phyloP scores from a whole-genome alignment of 805 yeast species.

The Sugiyamaella boreocaroliniensis region DNA sequence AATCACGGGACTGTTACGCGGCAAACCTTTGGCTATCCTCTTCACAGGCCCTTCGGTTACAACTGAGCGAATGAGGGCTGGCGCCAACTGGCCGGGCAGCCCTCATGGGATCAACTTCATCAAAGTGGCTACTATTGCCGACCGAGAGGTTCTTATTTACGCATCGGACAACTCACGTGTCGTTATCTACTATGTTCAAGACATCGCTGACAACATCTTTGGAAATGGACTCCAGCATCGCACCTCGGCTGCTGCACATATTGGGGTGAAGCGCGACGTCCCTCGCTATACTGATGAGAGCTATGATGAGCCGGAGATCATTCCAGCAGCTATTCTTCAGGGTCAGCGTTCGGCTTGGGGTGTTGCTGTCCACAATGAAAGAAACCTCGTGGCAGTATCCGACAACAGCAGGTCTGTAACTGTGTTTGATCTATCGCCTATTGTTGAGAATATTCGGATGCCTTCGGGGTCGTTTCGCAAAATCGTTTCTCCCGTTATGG shows the following conservation, averaged over 20 bases:
- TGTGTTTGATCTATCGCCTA: conserved; percentile 22
- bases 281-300: conserved; percentile 12
- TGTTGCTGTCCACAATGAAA: conserved; percentile 37
- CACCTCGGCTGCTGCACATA: conserved; percentile 16
- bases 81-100: conserved; percentile 45
- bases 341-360: conserved; percentile 52
- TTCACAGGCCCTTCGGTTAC: conserved; percentile 40
- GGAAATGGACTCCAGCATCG: background rate
- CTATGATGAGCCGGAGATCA: background rate
- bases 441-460: background rate
- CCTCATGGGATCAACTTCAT: conserved; percentile 55
- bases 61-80: conserved; percentile 35
- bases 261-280: conserved; percentile 10
- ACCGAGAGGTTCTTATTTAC: conserved; percentile 39
- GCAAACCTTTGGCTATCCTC: conserved; percentile 28
- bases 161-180: conserved; percentile 54
- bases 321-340: conserved; percentile 2
- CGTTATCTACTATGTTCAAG: conserved; percentile 30
- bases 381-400: conserved; percentile 40
- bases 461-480: background rate
- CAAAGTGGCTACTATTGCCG: conserved; percentile 34
- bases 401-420: conserved; percentile 48
- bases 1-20: conserved; percentile 22
- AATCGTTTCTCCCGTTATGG: conserved; percentile 36
- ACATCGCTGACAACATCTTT: conserved; percentile 23